Percentiles rank a stretch among this genome's conserved stretches.
phyloP scores from a whole-genome alignment of 768 basidiomycete genomes.

The Pholiota conissans region DNA sequence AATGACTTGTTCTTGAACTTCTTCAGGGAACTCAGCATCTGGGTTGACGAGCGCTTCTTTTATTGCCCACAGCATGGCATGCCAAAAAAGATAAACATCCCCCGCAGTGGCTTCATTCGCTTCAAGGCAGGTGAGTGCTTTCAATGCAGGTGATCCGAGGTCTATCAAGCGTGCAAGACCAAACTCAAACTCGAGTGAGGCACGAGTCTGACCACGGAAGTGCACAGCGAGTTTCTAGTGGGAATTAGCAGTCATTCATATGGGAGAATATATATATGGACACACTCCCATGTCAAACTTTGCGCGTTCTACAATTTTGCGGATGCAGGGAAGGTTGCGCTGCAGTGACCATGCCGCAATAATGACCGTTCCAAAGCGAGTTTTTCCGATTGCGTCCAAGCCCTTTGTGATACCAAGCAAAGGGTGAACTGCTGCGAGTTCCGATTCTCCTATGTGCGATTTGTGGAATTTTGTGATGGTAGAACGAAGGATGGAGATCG shows the following conservation, averaged over 20 bases:
- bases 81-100: conserved; percentile 31
- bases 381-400: conserved; percentile 24
- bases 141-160: conserved; percentile 15
- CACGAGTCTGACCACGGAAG: conserved; percentile 1
- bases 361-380: conserved; percentile 21
- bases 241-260: not conserved
- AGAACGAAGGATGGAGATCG: conserved; percentile 15
- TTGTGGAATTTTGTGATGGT: conserved; percentile 22
- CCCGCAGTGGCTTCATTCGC: conserved; percentile 26
- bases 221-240: not conserved
- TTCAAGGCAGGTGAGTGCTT: conserved; percentile 27
- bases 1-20: conserved; percentile 16
- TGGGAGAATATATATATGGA: not conserved
- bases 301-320: conserved; percentile 13
- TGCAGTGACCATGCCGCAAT: conserved; percentile 17
- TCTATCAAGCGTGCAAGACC: conserved; percentile 14
- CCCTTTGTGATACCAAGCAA: conserved; percentile 14
- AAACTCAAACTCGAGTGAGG: conserved; percentile 17
- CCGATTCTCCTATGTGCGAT: conserved; percentile 16
- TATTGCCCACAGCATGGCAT: conserved; percentile 22
- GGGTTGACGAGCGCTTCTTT: conserved; percentile 10
- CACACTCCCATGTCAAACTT: conserved; percentile 15
- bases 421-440: conserved; percentile 13
- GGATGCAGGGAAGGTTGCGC: conserved; percentile 18
- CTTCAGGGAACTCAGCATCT: conserved; percentile 10